Evolutionary conservation across 345 rosid species (phyloP), one percentile per base, ranked within the genome.

Genomic region (Hypericum androsaemum): DNA sequence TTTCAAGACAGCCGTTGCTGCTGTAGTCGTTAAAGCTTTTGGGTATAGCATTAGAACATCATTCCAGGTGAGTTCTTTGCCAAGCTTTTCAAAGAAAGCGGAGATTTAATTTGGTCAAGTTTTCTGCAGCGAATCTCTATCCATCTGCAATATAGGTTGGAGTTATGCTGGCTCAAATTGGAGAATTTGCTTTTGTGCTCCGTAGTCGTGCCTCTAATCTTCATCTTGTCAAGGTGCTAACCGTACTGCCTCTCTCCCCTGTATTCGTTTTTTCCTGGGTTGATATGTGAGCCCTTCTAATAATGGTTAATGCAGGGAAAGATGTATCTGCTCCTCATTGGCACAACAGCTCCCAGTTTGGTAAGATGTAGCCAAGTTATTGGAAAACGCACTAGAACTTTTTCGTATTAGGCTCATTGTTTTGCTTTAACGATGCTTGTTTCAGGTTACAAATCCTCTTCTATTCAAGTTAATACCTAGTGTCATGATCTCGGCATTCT

Each of bases 261-360:
- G 22, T 6, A 44, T 11, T 12, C 32, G 1, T 1, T 22, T 4
- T 1, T 1, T 15, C 3, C 28, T 5, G 11, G 8, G 11, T 2
- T 65, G 6, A 43, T 39, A 32, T 43, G 15, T 40, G 8, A 28
- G 52, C 16, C 13, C 10, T 11, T 35, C 50, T 50, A 35, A 2
- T 50, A 35, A 2, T 56, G 61, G 47, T 47, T 54, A 10, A 45
- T 77, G 67, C 69, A 94, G 99, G 95, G 95, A 65, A 94, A 94
- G 80, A 88, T 94, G 95, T 94, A 94, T 68, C 92, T 94, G 54
- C 97, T 94, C 67, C 97, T 94, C 56, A 82, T 94, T 56, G 97
- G 99, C 61, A 92, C 96, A 50, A 92, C 96, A 54, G 98, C 98
- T 59, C 74, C 87, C 50, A 92, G 98, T 74, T 80, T 92, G 64